phyloP scores from a whole-genome alignment of 148 eudicot species.

The Persicaria maculosa region DNA sequence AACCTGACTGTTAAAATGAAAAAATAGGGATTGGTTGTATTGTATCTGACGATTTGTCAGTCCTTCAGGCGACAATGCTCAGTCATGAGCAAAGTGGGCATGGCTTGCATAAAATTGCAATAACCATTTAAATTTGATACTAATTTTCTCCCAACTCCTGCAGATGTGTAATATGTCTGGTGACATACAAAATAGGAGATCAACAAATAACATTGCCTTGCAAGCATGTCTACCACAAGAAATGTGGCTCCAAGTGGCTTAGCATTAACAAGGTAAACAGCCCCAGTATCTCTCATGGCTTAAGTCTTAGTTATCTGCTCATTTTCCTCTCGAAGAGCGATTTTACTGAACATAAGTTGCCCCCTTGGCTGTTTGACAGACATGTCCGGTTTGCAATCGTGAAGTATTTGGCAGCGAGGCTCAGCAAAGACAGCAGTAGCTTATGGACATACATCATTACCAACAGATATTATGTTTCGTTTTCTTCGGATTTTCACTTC shows the following conservation, averaged over 20 bases:
- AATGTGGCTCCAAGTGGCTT: slow-evolving; percentile 73
- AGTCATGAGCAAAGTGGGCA: not conserved
- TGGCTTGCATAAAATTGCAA: not conserved
- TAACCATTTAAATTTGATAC: not conserved
- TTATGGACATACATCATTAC: slow-evolving; percentile 17
- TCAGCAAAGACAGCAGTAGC: slow-evolving; percentile 16
- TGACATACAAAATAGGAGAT: slow-evolving; percentile 70
- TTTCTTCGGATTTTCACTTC: slow-evolving; percentile 9
- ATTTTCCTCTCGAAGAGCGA: not conserved
- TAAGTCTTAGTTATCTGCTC: not conserved
- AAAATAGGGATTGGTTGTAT: not conserved
- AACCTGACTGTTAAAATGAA: not conserved
- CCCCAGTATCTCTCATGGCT: not conserved
- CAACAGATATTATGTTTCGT: slow-evolving; percentile 8
- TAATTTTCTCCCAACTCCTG: not conserved
- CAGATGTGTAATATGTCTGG: slow-evolving; percentile 75
- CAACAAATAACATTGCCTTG: slow-evolving; percentile 60
- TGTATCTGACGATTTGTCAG: too few species aligned
- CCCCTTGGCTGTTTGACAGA: slow-evolving; percentile 22
- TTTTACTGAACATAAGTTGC: not conserved
- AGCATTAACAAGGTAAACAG: slow-evolving; percentile 61
- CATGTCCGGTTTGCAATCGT: slow-evolving; percentile 65
- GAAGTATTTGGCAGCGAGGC: slow-evolving; percentile 48
- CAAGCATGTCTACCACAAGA: slow-evolving; percentile 62
- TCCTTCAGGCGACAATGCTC: too few species aligned